Evolutionary conservation across 148 eudicot species (phyloP), one percentile per base, ranked within the genome.

Genomic region (Vaccinium myrtillus): DNA sequence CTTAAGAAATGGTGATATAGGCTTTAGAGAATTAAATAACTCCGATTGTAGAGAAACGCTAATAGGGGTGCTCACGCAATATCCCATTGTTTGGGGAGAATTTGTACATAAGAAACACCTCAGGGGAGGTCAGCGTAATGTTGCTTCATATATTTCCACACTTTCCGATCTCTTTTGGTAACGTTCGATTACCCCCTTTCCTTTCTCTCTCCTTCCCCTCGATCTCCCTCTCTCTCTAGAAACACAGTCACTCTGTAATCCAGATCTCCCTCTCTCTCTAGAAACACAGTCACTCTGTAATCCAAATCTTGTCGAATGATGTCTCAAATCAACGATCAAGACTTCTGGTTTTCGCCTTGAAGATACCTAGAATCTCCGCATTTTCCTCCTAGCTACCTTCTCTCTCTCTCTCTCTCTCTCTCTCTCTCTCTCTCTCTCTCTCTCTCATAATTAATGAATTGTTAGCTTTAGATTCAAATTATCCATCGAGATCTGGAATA

Each of bases 401-500:
- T 23, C 39, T 50, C 58, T 50, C 80, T 23, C 49, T 46, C 50
- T 75, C n/a, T 74, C 48, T 74, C 48, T 43, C 11, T 18, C 14
- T 1, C 32, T n/a, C 59, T 23, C 39, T 50, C 58, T 50, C 80
- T 23, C 49, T 46, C 50, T 75, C n/a, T 74, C 48, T 74, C 48
- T 43, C 11, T 18, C 14, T 1, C 32, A 65, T 55, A 79, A 79
- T 56, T 21, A 79, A 32, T 43, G 80, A 79, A 79, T 56, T 14
- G 19, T 56, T 43, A 32, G 69, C 18, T 79, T 58, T 16, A 56
- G 81, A 19, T 56, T 78, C 50, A 32, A 30, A 8, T 56, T 36
- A 14, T 15, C 69, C 81, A 78, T 79, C 18, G 21, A 56, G 81
- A 56, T 79, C 81, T 56, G 67, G 49, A 56, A 79, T 56, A 69